Evolutionary conservation across 768 basidiomycete species (phyloP), one percentile per base, ranked within the genome.

Genomic region (Gloeopeniophorella convolvens): DNA sequence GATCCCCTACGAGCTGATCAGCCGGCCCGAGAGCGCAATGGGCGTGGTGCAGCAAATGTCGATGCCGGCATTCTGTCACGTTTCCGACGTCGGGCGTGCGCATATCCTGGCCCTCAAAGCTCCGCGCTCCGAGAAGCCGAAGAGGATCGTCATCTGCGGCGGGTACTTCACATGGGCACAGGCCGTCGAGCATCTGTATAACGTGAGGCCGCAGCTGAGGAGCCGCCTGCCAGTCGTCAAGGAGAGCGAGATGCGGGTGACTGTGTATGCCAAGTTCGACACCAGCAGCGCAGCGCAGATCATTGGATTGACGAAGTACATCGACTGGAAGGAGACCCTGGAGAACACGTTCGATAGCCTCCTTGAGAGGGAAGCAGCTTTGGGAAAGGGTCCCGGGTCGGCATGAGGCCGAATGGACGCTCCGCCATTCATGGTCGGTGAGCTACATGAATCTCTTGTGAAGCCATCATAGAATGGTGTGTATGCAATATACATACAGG

Each of bases 71-170:
- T 45, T 9, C 30, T 13, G 33, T 10, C 16, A 45, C 33, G 30
- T 45, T 12, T 16, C 18, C 1, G 44, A 45, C 32, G 24, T 16
- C 20, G 31, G 32, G 18, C 31, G 20, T 12, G 44, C 44, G 21
- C 44, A 45, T 13, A 33, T 45, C 20, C 44, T 45, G 20, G 44
- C 44, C 13, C 44, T 45, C 31, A 20, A 33, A 45, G 33, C 32
- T 13, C 32, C 28, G 32, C 44, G n/a, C 9, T 33, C 44, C 11
- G 10, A 12, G n/a, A 7, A 33, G 33, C 44, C 44, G 6, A 45
- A 45, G 21, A 31, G 44, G 20, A 13, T 45, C 31, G 9, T 45
- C 23, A n/a, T 45, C 32, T 15, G 33, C 21, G 33, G 7, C 31
- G 44, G 31, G 7, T 8, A 18, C 31, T 45, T 45, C 44, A 13